Evolutionary conservation across 306 rosid species (phyloP).

Genomic region (Prunus mongolica): DNA sequence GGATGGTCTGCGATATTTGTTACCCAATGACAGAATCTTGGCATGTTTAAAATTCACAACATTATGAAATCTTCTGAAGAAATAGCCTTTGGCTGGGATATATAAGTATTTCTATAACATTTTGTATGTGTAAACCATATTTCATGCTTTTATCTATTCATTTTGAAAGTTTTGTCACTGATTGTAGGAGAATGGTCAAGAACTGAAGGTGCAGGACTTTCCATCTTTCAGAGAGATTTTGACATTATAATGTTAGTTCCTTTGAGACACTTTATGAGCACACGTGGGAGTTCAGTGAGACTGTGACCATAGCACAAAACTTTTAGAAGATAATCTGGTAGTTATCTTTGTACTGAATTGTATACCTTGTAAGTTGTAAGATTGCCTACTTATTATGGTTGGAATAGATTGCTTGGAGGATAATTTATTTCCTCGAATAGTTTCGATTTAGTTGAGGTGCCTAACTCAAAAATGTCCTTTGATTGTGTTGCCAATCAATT

Average conservation of each 20-base stretch:
- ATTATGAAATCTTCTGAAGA: background rate
- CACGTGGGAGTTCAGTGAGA: background rate
- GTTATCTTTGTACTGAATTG: background rate
- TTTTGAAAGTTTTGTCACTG: background rate
- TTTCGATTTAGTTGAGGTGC: background rate
- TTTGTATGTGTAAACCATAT: background rate
- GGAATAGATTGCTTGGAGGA: background rate
- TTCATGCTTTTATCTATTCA: background rate
- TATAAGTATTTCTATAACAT: background rate
- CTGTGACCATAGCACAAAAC: background rate
- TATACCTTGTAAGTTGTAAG: too few relatives aligned
- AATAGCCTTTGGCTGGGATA: background rate
- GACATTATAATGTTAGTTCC: background rate
- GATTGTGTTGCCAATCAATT: background rate
- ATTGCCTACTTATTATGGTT: too few relatives aligned
- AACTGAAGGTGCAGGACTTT: slow-evolving; percentile 8
- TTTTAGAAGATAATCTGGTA: background rate
- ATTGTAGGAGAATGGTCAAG: slow-evolving; percentile 20
- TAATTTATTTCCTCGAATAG: background rate
- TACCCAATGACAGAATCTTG: background rate
- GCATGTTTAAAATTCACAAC: background rate
- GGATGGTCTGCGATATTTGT: background rate
- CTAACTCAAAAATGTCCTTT: background rate
- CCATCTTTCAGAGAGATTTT: background rate
- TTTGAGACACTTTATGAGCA: background rate